Percentiles rank a stretch among this genome's conserved stretches.
phyloP scores from a whole-genome alignment of 768 basidiomycete species.

The Russula griseocarnosa region DNA sequence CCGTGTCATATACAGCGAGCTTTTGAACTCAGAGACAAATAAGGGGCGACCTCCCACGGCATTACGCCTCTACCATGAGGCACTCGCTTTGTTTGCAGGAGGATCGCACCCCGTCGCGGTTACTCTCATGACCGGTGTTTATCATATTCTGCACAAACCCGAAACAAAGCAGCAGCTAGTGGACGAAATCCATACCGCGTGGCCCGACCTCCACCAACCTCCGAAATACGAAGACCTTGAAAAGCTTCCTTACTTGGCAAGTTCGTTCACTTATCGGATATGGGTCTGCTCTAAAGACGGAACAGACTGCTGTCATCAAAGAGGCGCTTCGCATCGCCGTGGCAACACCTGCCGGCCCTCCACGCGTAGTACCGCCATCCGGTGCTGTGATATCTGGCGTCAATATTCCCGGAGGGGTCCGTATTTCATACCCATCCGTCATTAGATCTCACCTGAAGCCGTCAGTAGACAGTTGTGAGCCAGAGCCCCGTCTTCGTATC shows the following conservation, averaged over 20 bases:
- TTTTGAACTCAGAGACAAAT: conserved; percentile 8
- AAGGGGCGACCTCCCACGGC: conserved; percentile 7
- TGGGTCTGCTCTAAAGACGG: background rate
- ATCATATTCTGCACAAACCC: conserved; percentile 13
- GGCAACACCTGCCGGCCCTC: background rate
- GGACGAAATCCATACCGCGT: conserved; percentile 5
- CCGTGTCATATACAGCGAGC: conserved; percentile 19
- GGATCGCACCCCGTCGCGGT: conserved; percentile 16
- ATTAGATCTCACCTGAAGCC: background rate
- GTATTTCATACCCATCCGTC: background rate
- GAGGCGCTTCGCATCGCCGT: conserved; percentile 11
- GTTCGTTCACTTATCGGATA: background rate
- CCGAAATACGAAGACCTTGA: conserved; percentile 18
- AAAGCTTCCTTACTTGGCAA: conserved; percentile 20
- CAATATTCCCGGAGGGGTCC: conserved; percentile 18
- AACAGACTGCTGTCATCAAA: conserved; percentile 21
- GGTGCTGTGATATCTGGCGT: too few species aligned
- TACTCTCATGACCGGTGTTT: conserved; percentile 13
- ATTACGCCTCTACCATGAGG: conserved; percentile 9
- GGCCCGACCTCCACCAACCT: conserved; percentile 12
- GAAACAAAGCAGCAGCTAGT: conserved; percentile 5
- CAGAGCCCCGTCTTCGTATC: conserved; percentile 21
- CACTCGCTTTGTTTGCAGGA: conserved; percentile 10
- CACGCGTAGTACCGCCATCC: too few species aligned
- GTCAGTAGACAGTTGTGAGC: conserved; percentile 11